Base-by-base conservation (phyloP, 768 basidiomycete genomes). In the Psilocybe subaeruginosa region DNA sequence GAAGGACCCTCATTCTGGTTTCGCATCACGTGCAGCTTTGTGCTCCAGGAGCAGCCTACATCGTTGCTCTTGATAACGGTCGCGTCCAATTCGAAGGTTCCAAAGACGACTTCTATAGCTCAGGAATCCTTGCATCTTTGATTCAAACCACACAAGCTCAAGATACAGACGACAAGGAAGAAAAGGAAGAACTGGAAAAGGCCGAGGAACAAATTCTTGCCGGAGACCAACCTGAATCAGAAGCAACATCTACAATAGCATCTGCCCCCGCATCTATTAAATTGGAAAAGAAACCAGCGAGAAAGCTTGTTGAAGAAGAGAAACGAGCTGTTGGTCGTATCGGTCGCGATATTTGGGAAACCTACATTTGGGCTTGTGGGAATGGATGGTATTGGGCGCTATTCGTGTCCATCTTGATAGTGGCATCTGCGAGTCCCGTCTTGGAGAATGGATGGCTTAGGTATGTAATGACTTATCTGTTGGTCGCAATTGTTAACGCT, bases 11-110 rank as follows among this genome's bases (percentile, higher is more conserved):
- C 63, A 86, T 99, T 61, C 82, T 99, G 12, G 97, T 99, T 54
- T 97, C 96, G 2, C 97, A 99, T 69, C 95, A 97, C 69, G 91
- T 97, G 35, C 91, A 95, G 69, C 81, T 99, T 3, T 95, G 93
- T 68, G 82, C 87, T 2, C 86, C 92, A 1, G 90, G 85, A 31
- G 93, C 96, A 1, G 78, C 76, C 27, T 95, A 93, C 72, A 81
- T 98, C 65, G 91, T 97, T 41, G 88, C 90, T 12, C 80, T 95
- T 30, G 92, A 94, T 67, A 88, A 91, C 68, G 93, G 92, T 31
- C 84, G 85, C n/a, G 82, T 95, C 12, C 76, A 83, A 49, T 97
- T 89, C 73, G 80, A 87, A 60, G 95, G 95, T 33, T 79, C 80
- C 62, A 75, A 79, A 35, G 82, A 87, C 6, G 80, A 74, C 2